A percentile compares a stretch with the other conserved stretches of the same genome.
phyloP scores from a whole-genome alignment of 1,284 basidiomycete genomes.

The Puccinia polysora region DNA sequence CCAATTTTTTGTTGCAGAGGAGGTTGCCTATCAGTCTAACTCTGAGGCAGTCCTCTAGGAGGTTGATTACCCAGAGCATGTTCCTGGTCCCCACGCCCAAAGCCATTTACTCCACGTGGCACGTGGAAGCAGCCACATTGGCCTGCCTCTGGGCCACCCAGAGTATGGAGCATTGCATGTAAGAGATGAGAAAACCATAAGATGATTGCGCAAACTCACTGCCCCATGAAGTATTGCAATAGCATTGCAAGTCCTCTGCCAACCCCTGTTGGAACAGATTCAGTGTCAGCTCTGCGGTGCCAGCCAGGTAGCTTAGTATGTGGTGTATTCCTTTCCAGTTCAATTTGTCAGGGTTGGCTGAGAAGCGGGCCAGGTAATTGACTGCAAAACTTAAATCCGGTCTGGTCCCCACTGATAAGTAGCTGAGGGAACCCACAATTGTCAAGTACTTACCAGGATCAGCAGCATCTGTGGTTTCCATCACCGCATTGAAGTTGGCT shows the following conservation, averaged over 20 bases:
- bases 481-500: neutral
- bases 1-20: neutral
- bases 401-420: slow-evolving; percentile 5
- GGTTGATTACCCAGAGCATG: neutral
- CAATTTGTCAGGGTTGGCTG: neutral
- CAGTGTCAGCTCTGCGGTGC: neutral
- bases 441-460: neutral
- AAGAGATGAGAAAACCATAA: neutral
- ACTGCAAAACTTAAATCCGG: slow-evolving; percentile 12
- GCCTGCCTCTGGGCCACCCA: neutral
- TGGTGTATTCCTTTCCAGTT: slow-evolving; percentile 4
- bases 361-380: slow-evolving; percentile 6
- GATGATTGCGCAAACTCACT: neutral
- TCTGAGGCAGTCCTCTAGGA: neutral
- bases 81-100: neutral
- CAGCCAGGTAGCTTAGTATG: neutral
- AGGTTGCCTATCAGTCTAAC: neutral
- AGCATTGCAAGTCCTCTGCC: neutral
- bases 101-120: neutral
- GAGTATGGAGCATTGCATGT: neutral
- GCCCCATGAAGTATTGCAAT: neutral
- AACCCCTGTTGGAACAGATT: neutral
- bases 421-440: slow-evolving; percentile 5
- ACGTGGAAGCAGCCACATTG: neutral
- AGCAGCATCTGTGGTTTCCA: neutral